Conservation (phyloP, 305 asterid genomes). For the Solanum hybrid region DNA sequence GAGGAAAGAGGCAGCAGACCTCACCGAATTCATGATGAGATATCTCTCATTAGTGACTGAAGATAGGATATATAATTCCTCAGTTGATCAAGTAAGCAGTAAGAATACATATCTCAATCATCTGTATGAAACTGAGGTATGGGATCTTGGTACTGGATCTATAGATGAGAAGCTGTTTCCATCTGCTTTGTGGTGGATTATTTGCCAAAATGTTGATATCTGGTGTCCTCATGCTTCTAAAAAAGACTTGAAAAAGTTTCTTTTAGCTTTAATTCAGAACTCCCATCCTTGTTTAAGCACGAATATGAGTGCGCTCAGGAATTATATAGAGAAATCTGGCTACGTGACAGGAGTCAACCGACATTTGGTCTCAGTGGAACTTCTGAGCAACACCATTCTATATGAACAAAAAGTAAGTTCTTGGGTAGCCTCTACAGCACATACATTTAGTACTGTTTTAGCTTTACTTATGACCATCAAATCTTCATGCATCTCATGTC, state of each 20-base stretch:
- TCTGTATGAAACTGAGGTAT: slow-evolving; percentile 22
- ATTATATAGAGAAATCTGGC: slow-evolving; percentile 20
- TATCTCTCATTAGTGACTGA: slow-evolving; percentile 34
- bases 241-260: slow-evolving; percentile 57
- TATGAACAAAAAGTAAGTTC: slow-evolving; percentile 72
- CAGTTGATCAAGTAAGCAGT: slow-evolving; percentile 21
- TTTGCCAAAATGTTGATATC: slow-evolving; percentile 62
- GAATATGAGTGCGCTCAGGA: slow-evolving; percentile 14
- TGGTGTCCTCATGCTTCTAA: slow-evolving; percentile 74
- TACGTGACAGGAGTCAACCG: slow-evolving; percentile 30
- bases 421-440: neutral
- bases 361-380: slow-evolving; percentile 51
- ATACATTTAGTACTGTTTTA: slow-evolving; percentile 7
- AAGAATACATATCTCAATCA: slow-evolving; percentile 17
- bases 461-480: neutral
- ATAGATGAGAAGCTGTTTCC: slow-evolving; percentile 45
- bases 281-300: slow-evolving; percentile 30
- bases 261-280: slow-evolving; percentile 36
- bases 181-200: slow-evolving; percentile 46
- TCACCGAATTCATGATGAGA: slow-evolving; percentile 47
- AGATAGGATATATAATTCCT: slow-evolving; percentile 22
- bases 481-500: neutral
- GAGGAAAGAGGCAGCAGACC: slow-evolving; percentile 58
- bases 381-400: slow-evolving; percentile 50
- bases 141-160: slow-evolving; percentile 44